phyloP scores from a whole-genome alignment of 495 filamentous ascomycete genomes.

The Penicillium bovifimosum region DNA sequence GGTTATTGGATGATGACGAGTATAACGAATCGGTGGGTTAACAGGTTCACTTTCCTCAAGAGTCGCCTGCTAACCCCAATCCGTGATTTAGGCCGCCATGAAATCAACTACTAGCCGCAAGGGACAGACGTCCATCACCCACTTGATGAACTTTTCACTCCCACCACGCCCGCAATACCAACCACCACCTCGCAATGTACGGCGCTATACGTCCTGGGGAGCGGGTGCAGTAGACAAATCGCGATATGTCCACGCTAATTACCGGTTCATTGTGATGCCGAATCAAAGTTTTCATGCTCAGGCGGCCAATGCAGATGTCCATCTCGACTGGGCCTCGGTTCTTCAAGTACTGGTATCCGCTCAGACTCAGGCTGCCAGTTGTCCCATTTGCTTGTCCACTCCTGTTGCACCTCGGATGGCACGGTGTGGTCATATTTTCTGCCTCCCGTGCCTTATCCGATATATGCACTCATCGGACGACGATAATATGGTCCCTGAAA shows the following conservation, averaged over 20 bases:
- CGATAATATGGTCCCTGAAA: constrained; percentile 54
- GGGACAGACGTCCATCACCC: constrained; percentile 94
- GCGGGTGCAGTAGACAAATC: constrained; percentile 86
- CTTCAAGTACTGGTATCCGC: constrained; percentile 87
- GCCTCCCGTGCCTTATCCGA: constrained; percentile 84
- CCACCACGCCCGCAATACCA: constrained; percentile 69
- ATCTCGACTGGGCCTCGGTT: constrained; percentile 85
- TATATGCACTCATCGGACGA: constrained; percentile 89
- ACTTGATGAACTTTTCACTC: constrained; percentile 86
- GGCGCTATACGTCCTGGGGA: constrained; percentile 73
- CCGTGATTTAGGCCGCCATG: constrained; percentile 58
- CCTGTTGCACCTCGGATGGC: constrained; percentile 96
- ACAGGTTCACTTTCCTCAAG: constrained; percentile 1
- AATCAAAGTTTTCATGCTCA: constrained; percentile 72
- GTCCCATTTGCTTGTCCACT: constrained; percentile 87
- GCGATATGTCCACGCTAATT: constrained; percentile 94
- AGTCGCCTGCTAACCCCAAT: constrained; percentile 18
- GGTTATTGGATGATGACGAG: constrained; percentile 68
- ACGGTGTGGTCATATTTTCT: constrained; percentile 96
- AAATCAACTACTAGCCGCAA: constrained; percentile 77
- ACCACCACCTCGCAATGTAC: constrained; percentile 51
- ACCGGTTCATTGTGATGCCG: constrained; percentile 90
- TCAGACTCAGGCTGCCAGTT: constrained; percentile 79
- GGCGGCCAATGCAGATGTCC: constrained; percentile 79
- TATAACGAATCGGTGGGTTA: constrained; percentile 70